phyloP scores from a whole-genome alignment of 257 asterid species.

The Nicotiana otophora region DNA sequence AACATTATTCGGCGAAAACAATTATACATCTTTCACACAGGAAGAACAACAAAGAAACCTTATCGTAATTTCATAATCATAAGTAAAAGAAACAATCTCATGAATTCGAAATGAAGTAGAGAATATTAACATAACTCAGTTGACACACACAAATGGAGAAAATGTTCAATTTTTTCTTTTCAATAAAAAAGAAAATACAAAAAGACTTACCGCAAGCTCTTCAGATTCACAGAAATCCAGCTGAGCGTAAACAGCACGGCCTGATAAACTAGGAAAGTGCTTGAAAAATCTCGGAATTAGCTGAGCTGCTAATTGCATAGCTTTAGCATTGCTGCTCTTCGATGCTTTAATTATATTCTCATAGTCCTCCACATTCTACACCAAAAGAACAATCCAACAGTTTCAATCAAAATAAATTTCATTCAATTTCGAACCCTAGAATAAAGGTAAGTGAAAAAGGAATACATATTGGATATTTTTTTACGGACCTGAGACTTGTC shows the following conservation, averaged over 20 bases:
- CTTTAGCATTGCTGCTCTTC: slow-evolving; percentile 65
- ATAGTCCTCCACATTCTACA: slow-evolving; percentile 64
- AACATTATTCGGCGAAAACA: not conserved
- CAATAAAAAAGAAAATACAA: not conserved
- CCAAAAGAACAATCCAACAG: slow-evolving; percentile 1
- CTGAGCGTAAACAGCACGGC: slow-evolving; percentile 74
- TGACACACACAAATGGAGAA: not conserved
- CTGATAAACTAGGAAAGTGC: slow-evolving; percentile 64
- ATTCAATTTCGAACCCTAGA: slow-evolving; percentile 25
- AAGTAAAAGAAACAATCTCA: not conserved
- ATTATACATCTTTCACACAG: not conserved
- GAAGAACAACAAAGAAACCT: not conserved
- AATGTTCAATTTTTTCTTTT: not conserved
- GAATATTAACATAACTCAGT: not conserved
- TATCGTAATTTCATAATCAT: not conserved
- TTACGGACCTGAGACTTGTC: slow-evolving; percentile 79
- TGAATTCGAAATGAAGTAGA: not conserved
- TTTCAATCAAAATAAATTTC: not conserved
- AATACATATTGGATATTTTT: not conserved
- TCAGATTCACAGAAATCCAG: slow-evolving; percentile 96
- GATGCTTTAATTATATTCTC: slow-evolving; percentile 72
- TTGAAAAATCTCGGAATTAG: slow-evolving; percentile 87
- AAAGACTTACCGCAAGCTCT: slow-evolving; percentile 76
- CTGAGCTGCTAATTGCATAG: slow-evolving; percentile 92
- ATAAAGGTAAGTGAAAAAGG: not conserved